phyloP scores from a whole-genome alignment of 768 basidiomycete genomes.

The Boletus barrowsii region DNA sequence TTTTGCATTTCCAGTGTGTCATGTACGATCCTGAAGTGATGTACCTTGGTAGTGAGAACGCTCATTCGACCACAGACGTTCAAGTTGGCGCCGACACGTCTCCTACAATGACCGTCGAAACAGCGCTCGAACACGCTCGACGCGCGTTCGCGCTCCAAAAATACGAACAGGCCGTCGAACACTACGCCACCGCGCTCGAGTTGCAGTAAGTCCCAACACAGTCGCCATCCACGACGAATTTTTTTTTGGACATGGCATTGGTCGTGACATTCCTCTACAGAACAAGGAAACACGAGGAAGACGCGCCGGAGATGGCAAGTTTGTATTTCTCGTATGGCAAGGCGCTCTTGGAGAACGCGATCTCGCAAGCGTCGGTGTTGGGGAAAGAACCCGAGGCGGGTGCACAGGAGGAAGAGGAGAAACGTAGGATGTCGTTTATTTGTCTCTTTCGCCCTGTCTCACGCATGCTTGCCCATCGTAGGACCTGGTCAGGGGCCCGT shows the following conservation, averaged over 20 bases:
- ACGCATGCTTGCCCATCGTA: conserved; percentile 21
- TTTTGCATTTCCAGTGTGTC: not conserved
- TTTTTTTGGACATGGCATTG: not conserved
- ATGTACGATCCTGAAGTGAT: too few relatives aligned
- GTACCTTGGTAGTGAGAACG: conserved; percentile 8
- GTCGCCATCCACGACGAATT: too few relatives aligned
- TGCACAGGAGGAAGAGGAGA: conserved; percentile 39
- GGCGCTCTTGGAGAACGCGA: conserved; percentile 90
- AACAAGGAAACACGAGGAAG: conserved; percentile 71
- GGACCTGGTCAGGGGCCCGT: conserved; percentile 51
- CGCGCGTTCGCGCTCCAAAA: conserved; percentile 86
- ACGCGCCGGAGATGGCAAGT: conserved; percentile 82
- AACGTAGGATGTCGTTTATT: conserved; percentile 22
- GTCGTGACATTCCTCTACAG: conserved; percentile 35
- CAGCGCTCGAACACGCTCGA: conserved; percentile 72
- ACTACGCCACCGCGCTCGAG: conserved; percentile 83
- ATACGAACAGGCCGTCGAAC: conserved; percentile 81
- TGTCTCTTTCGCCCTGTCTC: not conserved
- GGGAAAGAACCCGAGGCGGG: conserved; percentile 73
- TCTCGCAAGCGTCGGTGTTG: conserved; percentile 80
- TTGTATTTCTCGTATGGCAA: conserved; percentile 90
- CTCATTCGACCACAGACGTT: not conserved
- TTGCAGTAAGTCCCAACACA: conserved; percentile 57
- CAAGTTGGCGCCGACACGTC: conserved; percentile 26
- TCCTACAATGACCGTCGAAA: conserved; percentile 42